phyloP scores from a whole-genome alignment of 1,284 basidiomycete species.

The Cutaneotrichosporon cavernicola region DNA sequence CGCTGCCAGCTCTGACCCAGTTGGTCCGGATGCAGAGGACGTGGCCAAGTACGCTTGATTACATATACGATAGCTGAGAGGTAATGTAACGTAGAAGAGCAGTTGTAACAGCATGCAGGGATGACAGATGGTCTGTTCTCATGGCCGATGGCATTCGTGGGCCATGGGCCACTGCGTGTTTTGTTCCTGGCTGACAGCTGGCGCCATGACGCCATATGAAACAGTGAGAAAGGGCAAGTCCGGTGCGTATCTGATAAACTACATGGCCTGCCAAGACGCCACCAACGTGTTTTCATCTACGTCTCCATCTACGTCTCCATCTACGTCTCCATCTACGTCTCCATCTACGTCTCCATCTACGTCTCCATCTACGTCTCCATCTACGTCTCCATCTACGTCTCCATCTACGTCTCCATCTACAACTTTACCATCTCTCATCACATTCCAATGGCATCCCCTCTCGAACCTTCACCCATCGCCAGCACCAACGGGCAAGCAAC shows the following conservation, averaged over 20 bases:
- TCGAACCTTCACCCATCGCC: background rate
- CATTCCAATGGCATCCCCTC: background rate
- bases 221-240: background rate
- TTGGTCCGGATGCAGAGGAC: slow-evolving; percentile 65
- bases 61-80: background rate
- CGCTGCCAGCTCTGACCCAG: slow-evolving; percentile 68
- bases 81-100: background rate
- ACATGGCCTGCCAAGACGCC: no score
- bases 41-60: slow-evolving; percentile 62
- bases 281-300: no score
- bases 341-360: background rate
- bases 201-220: no score
- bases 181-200: background rate
- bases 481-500: background rate
- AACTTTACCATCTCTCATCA: background rate
- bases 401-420: background rate
- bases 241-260: background rate
- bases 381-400: background rate
- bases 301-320: background rate
- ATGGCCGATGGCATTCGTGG: no score
- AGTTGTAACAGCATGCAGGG: background rate
- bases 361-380: background rate
- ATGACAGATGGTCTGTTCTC: background rate
- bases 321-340: background rate
- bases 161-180: no score